phyloP scores from a whole-genome alignment of 2,329 filamentous ascomycete genomes.

The Fusarium praegraminearum region DNA sequence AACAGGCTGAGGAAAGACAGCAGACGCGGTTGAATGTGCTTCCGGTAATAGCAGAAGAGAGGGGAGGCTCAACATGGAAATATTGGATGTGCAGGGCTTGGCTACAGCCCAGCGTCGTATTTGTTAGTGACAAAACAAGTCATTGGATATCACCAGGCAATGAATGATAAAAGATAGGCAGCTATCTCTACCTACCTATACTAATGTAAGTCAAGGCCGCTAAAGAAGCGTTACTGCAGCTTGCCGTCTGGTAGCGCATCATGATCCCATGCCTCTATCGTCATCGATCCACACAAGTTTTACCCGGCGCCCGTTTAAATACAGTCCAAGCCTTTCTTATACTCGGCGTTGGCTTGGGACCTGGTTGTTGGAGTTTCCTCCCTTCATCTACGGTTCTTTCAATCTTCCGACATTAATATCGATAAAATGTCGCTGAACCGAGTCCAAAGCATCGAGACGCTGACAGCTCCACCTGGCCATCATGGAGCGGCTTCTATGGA shows the following conservation, averaged over 20 bases:
- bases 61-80: constrained; percentile 2
- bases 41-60: background rate
- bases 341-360: background rate
- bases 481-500: constrained; percentile 43
- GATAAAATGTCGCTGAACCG: constrained; percentile 64
- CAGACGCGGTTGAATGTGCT: background rate
- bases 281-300: constrained; percentile 31
- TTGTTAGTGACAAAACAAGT: constrained; percentile 28
- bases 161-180: constrained; percentile 15
- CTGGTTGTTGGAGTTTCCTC: background rate
- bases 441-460: constrained; percentile 65
- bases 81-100: background rate
- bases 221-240: constrained; percentile 23
- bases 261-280: constrained; percentile 31
- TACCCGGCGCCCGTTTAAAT: constrained; percentile 15
- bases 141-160: constrained; percentile 7
- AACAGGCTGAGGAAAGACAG: background rate
- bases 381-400: background rate
- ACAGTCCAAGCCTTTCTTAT: background rate
- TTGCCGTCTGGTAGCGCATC: constrained; percentile 31
- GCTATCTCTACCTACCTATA: too few species aligned
- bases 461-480: constrained; percentile 50
- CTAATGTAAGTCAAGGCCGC: background rate
- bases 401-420: background rate
- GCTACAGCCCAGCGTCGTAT: constrained; percentile 20